Percentiles rank a stretch among this genome's conserved stretches.
phyloP scores from a whole-genome alignment of 257 asterid genomes.

The Nicotiana paniculata region DNA sequence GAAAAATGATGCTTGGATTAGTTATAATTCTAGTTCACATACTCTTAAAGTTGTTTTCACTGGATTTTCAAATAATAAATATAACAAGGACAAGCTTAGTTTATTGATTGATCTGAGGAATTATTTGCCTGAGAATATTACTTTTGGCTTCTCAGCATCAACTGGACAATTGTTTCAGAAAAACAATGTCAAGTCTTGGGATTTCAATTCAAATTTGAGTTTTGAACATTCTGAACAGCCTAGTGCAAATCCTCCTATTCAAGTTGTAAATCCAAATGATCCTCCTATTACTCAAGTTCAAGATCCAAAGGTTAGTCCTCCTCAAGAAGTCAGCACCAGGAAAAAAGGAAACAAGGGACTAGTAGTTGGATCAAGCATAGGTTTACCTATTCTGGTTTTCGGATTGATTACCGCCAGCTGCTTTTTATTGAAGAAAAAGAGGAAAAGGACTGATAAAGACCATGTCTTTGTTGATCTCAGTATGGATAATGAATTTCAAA shows the following conservation, averaged over 20 bases:
- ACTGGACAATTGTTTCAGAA: slow-evolving; percentile 25
- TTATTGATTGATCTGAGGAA: slow-evolving; percentile 20
- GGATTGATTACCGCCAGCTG: neutral
- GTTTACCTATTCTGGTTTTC: neutral
- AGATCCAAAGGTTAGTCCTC: neutral
- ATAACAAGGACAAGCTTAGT: neutral
- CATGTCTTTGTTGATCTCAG: neutral
- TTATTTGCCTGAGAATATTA: slow-evolving; percentile 31
- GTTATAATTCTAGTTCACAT: slow-evolving; percentile 12
- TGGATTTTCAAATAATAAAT: neutral
- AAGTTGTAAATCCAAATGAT: neutral
- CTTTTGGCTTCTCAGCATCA: slow-evolving; percentile 37
- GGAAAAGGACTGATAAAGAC: neutral
- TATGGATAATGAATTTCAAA: slow-evolving; percentile 24
- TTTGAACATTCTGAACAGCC: neutral
- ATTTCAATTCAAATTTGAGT: slow-evolving; percentile 25
- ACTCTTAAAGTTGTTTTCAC: slow-evolving; percentile 19
- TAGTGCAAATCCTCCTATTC: slow-evolving; percentile 8
- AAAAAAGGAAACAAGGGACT: slow-evolving; percentile 6
- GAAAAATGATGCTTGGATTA: slow-evolving; percentile 22
- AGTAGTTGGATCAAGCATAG: slow-evolving; percentile 19
- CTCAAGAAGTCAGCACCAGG: neutral
- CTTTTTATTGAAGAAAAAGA: slow-evolving; percentile 5
- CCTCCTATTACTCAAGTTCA: slow-evolving; percentile 4
- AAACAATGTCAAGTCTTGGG: slow-evolving; percentile 37